Base-by-base conservation (phyloP, 108 stramenopile species). In the Phaeodactylum tricornutum region DNA sequence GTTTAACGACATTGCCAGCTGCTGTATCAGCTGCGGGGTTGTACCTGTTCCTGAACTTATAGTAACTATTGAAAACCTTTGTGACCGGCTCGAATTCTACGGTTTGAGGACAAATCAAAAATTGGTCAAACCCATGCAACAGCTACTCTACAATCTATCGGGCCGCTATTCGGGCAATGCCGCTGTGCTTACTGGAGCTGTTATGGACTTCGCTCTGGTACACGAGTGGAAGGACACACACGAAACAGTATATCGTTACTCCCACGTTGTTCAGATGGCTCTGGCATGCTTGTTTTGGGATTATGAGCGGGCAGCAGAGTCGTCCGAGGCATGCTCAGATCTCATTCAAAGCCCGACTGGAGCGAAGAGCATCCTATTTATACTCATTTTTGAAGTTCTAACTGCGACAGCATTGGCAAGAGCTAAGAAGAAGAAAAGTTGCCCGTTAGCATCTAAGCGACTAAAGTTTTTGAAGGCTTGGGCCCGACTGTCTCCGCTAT, bases 91-190 rank as follows among this genome's bases (percentile, higher is more conserved):
- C 19, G 21, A 41, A 20, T 41, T 41, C 21, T 41, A 41, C 21
- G n/a, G n/a, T n/a, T n/a, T n/a, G n/a, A n/a, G n/a, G n/a, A n/a
- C n/a, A n/a, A n/a, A n/a, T n/a, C n/a, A n/a, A n/a, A n/a, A n/a
- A n/a, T n/a, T n/a, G n/a, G n/a, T n/a, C n/a, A n/a, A n/a, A n/a
- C n/a, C n/a, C n/a, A n/a, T n/a, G n/a, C n/a, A n/a, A n/a, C n/a
- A n/a, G n/a, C n/a, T n/a, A n/a, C n/a, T n/a, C n/a, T n/a, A 41
- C 39, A 41, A 41, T 14, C 39, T 41, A 6, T 20, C 21, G 39
- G 39, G 39, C 39, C 16, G 21, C 6, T 15, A 15, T n/a, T 4
- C 19, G 39, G 39, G 14, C 14, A 20, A 41, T 41, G 19, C 39
- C 9, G 21, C 16, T 20, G 4, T 9, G 14, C 39, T 41, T 20